These are phyloP conservation scores for Pseudomassariella vexata DNA, from an alignment of 2,329 filamentous ascomycete genomes.

Conservation along the genomic window DNA sequence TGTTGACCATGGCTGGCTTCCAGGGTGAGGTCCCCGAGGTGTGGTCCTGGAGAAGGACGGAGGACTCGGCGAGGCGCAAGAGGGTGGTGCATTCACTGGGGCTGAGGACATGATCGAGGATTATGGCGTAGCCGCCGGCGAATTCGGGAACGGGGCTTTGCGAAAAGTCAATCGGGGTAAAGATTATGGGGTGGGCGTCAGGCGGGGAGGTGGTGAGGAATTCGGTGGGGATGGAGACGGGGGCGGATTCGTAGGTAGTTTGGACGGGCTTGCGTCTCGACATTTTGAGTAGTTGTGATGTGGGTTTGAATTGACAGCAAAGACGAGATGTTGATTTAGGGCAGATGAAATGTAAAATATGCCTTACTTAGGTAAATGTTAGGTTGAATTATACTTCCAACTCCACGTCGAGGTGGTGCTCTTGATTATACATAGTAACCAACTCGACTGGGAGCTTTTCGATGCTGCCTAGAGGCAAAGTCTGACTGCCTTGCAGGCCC, in stretches of 20 bases:
- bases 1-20: constrained; percentile 64
- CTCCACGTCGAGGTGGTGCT: no score
- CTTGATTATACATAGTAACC: no score
- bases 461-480: no score
- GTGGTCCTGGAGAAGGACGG: constrained; percentile 40
- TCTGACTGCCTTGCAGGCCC: no score
- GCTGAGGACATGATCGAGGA: constrained; percentile 43
- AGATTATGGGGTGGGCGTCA: constrained; percentile 36
- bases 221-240: constrained; percentile 32
- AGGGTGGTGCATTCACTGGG: constrained; percentile 31
- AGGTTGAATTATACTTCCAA: no score
- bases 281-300: no score
- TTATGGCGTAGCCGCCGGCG: constrained; percentile 47
- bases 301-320: no score
- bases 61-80: constrained; percentile 43
- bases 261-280: constrained; percentile 15
- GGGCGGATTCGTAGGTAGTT: constrained; percentile 26
- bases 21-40: constrained; percentile 37
- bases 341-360: no score
- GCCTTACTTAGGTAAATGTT: no score
- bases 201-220: constrained; percentile 40
- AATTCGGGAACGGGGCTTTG: constrained; percentile 46
- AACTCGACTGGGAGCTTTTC: no score
- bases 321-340: no score
- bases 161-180: constrained; percentile 48